A percentile compares a stretch with the other conserved stretches of the same genome.
Conservation (phyloP, 352 stramenopile genomes). For the Globisporangium nagaii region DNA sequence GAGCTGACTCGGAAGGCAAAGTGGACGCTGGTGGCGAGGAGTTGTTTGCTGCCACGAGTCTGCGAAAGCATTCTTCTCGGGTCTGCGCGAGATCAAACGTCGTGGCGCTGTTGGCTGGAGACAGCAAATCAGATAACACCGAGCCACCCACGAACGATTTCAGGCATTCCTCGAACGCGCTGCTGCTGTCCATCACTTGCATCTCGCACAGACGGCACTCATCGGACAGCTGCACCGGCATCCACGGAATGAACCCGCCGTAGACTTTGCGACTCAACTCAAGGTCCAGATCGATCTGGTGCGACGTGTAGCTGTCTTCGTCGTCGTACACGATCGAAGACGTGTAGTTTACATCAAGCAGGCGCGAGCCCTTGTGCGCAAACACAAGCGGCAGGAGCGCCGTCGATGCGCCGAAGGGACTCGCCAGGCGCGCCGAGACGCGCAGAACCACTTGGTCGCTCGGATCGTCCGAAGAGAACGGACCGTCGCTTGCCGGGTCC, state of each 20-base stretch:
- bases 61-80: not conserved
- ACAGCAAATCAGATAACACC: not conserved
- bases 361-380: slow-evolving; percentile 33
- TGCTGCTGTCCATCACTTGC: not conserved
- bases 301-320: slow-evolving; percentile 4
- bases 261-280: slow-evolving; percentile 5
- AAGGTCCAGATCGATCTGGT: slow-evolving; percentile 5
- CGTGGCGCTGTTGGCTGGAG: not conserved
- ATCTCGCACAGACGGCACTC: not conserved
- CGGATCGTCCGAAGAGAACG: slow-evolving; percentile 31
- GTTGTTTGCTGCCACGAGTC: not conserved
- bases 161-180: not conserved
- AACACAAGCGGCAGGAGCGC: slow-evolving; percentile 34
- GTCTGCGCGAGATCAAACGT: not conserved
- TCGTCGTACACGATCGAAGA: slow-evolving; percentile 21
- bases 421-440: slow-evolving; percentile 18
- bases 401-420: slow-evolving; percentile 10
- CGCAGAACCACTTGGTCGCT: slow-evolving; percentile 44
- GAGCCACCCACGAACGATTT: not conserved
- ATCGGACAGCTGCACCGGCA: not conserved
- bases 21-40: not conserved
- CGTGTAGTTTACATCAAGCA: slow-evolving; percentile 35
- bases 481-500: slow-evolving; percentile 7
- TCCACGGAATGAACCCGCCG: not conserved
- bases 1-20: slow-evolving; percentile 9